Base-by-base conservation (phyloP, 2,329 filamentous ascomycete genomes). In the Leptoxyphium fumago region DNA sequence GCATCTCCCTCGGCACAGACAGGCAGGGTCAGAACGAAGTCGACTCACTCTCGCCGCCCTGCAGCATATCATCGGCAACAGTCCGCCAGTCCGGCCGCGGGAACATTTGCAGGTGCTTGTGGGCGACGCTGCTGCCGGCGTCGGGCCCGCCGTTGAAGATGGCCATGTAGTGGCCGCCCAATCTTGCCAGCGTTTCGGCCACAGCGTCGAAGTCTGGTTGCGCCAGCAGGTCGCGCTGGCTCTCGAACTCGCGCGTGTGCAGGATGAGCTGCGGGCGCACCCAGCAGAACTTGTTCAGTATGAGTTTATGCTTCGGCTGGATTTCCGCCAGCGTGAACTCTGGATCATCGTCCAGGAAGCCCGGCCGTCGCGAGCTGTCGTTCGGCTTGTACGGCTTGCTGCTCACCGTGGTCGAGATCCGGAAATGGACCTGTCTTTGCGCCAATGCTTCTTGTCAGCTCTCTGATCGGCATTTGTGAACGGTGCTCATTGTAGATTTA, bases 121-220 rank as follows among this genome's bases (percentile, higher is more conserved):
- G 66, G 2, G 64, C 64, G 44, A 67, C 61, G 11, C 61, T 65
- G 1, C 57, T 62, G 14, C 67, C 67, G 41, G 61, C 62, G 21
- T 66, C 61, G 38, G 63, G 61, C 11, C 67, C 67, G 42, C 66
- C 68, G 48, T 70, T 70, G 52, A 64, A 69, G 30, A 70, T 64
- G 41, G 64, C 55, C 53, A 69, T 60, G 26, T 61, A 59, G 18
- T 47, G 45, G 2, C 48, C 44, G 39, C 47, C 36, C 28, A 63
- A 49, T 11, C 50, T 46, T 13, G 45, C 43, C 45, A 68, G 52
- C 6, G 64, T 54, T n/a, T 55, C 52, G 62, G 64, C 65, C 10
- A 59, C 53, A 1, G 64, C 61, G 5, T 54, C 48, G 38, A 66
- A 46, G 52, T 69, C 66, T 28, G 40, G 36, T 9, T 45, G 43